Evolutionary conservation across 2,329 filamentous ascomycete genomes (phyloP), one percentile per base, ranked within the genome.

Genomic region (Byssoonygena ceratinophila): DNA sequence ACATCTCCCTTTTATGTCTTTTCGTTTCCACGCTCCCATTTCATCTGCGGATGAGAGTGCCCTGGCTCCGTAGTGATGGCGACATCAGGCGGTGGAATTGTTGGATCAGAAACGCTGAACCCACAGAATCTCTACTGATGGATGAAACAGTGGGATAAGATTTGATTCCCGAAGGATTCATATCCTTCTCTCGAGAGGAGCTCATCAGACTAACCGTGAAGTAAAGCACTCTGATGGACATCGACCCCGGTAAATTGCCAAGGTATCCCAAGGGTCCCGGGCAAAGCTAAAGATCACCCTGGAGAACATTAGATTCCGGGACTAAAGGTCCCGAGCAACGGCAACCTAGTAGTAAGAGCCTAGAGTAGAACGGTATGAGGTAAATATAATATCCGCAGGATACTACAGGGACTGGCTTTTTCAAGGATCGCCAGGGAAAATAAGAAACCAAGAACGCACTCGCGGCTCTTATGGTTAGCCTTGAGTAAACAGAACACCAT

Each of bases 91-190:
- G 27, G n/a, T 22, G 44, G 8, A 45, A 18, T 31, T 12, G 40
- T 5, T 16, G 12, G 27, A 45, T 27, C 44, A 20, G 27, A 20
- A 22, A 22, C 12, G 3, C 6, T n/a, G 18, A 34, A 16, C 11
- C 45, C 45, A 36, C 45, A 36, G 14, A 47, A 23, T 37, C 8
- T 16, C 31, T 32, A 46, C 44, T 46, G 14, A 9, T 11, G 18
- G 45, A 47, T 37, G 45, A 47, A 47, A 47, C 45, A n/a, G 16
- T 25, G 1, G 25, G 18, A 36, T 25, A 9, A 18, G 20, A 20
- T 37, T 47, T 47, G 5, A 47, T 47, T 47, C 12, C 31, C 4
- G 31, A 46, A 47, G 45, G 45, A 47, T 46, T 36, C 44, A 23
- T 16, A 6, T 27, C 32, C 32, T 25, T 7, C 32, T 37, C 11